Conservation (phyloP, 2,329 filamentous ascomycete species). For the Ascosphaera apis region DNA sequence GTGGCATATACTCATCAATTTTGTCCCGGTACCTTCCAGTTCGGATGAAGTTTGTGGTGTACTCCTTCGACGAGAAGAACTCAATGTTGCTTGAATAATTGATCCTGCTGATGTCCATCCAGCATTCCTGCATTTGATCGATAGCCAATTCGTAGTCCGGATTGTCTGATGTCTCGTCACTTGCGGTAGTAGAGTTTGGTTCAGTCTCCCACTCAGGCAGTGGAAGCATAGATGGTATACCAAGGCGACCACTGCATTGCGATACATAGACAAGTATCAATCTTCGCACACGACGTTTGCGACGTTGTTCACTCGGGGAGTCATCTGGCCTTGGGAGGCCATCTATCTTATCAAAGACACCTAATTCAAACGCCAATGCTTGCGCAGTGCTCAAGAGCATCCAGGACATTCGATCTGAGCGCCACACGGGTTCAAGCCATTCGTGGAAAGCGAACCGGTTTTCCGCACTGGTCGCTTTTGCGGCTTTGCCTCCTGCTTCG, state of each 20-base stretch:
- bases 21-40: slow-evolving; percentile 62
- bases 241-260: slow-evolving; percentile 77
- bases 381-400: slow-evolving; percentile 85
- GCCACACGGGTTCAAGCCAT: slow-evolving; percentile 91
- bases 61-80: slow-evolving; percentile 66
- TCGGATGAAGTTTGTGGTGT: slow-evolving; percentile 73
- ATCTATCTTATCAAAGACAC: slow-evolving; percentile 80
- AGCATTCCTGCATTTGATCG: slow-evolving; percentile 51
- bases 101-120: slow-evolving; percentile 77
- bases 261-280: slow-evolving; percentile 78
- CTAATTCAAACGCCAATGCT: slow-evolving; percentile 76
- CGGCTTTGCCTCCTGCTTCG: slow-evolving; percentile 20
- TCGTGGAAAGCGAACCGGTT: slow-evolving; percentile 65
- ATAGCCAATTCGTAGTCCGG: slow-evolving; percentile 16
- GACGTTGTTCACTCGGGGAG: slow-evolving; percentile 38
- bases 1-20: slow-evolving; percentile 58
- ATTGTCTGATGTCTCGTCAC: slow-evolving; percentile 7
- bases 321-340: slow-evolving; percentile 38
- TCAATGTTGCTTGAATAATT: slow-evolving; percentile 82
- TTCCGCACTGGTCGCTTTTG: slow-evolving; percentile 40
- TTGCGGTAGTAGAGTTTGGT: slow-evolving; percentile 8
- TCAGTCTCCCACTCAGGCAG: slow-evolving; percentile 20
- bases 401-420: slow-evolving; percentile 91
- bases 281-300: slow-evolving; percentile 62
- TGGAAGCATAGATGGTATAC: slow-evolving; percentile 84